Percentiles rank a stretch among this genome's conserved stretches.
phyloP scores from a whole-genome alignment of 116 monocot species.

The Zostera marina region DNA sequence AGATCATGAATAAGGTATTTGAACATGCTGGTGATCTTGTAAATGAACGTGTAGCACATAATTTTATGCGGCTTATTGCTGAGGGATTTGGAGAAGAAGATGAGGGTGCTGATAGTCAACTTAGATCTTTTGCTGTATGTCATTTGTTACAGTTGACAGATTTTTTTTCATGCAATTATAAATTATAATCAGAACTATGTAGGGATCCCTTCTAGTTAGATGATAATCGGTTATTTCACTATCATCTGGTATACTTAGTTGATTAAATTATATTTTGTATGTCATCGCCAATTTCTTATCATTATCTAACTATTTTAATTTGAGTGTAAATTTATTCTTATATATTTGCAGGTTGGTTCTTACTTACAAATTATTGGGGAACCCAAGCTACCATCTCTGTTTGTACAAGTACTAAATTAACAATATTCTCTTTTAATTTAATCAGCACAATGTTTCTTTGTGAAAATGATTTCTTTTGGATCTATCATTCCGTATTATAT shows the following conservation, averaged over 20 bases:
- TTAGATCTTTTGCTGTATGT: conserved; percentile 97
- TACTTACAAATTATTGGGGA: conserved; percentile 76
- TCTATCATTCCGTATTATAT: conserved; percentile 1
- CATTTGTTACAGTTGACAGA: too few relatives aligned
- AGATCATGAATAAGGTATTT: conserved; percentile 99
- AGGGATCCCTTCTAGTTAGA: too few relatives aligned
- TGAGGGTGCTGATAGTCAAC: conserved; percentile 78
- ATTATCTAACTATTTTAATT: neutral
- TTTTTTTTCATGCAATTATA: neutral
- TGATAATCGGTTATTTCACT: too few relatives aligned
- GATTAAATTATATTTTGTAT: too few relatives aligned
- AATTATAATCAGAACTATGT: too few relatives aligned
- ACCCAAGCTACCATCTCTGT: conserved; percentile 89
- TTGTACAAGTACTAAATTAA: conserved; percentile 72
- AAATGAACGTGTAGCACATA: conserved; percentile 80
- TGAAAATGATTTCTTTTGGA: neutral
- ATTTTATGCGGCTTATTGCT: conserved; percentile 91
- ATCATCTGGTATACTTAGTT: too few relatives aligned
- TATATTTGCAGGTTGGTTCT: conserved; percentile 56
- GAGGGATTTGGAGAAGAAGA: conserved; percentile 98
- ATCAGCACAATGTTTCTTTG: neutral
- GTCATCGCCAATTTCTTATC: too few relatives aligned
- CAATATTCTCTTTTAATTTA: conserved; percentile 8
- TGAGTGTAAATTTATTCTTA: conserved; percentile 1
- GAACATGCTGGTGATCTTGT: conserved; percentile 99